Conservation (phyloP, 2,329 filamentous ascomycete genomes). For the Penicillium expansum region DNA sequence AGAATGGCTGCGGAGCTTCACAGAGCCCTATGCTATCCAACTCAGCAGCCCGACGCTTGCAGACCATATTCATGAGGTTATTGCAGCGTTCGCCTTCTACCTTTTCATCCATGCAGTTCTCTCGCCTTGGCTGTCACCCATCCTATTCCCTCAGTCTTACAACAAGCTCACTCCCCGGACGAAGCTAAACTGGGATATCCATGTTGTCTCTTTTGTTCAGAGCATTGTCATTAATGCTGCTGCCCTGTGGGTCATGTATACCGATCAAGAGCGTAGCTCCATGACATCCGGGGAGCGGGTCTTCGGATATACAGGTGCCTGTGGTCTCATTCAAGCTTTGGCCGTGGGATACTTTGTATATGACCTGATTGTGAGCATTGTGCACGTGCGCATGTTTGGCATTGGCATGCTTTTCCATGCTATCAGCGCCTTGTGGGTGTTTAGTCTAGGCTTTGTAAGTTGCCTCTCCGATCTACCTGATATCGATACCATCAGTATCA, state of each 20-base stretch:
- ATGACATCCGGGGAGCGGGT: slow-evolving; percentile 56
- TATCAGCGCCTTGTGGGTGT: slow-evolving; percentile 59
- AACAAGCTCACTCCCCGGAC: slow-evolving; percentile 54
- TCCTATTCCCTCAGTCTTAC: slow-evolving; percentile 57
- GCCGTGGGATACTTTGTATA: slow-evolving; percentile 65
- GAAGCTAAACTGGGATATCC: slow-evolving; percentile 64
- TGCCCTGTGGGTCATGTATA: slow-evolving; percentile 58
- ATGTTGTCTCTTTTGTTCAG: slow-evolving; percentile 63
- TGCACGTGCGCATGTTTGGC: slow-evolving; percentile 58
- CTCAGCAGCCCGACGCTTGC: slow-evolving; percentile 55
- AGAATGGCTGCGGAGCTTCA: slow-evolving; percentile 48
- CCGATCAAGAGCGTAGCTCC: slow-evolving; percentile 54
- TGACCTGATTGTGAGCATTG: slow-evolving; percentile 58
- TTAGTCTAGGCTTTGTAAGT: slow-evolving; percentile 63
- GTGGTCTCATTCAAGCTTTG: slow-evolving; percentile 58
- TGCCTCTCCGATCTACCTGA: background rate
- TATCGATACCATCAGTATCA: background rate
- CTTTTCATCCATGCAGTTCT: slow-evolving; percentile 53
- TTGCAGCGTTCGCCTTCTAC: slow-evolving; percentile 57
- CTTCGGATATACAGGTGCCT: slow-evolving; percentile 60
- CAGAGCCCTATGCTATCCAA: slow-evolving; percentile 52
- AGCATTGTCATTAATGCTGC: slow-evolving; percentile 54
- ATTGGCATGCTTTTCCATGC: slow-evolving; percentile 62
- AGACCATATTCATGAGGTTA: slow-evolving; percentile 61
- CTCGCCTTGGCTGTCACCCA: slow-evolving; percentile 54